Evolutionary conservation across 2,329 filamentous ascomycete genomes (phyloP).

Genomic region (Aureobasidium sp.): DNA sequence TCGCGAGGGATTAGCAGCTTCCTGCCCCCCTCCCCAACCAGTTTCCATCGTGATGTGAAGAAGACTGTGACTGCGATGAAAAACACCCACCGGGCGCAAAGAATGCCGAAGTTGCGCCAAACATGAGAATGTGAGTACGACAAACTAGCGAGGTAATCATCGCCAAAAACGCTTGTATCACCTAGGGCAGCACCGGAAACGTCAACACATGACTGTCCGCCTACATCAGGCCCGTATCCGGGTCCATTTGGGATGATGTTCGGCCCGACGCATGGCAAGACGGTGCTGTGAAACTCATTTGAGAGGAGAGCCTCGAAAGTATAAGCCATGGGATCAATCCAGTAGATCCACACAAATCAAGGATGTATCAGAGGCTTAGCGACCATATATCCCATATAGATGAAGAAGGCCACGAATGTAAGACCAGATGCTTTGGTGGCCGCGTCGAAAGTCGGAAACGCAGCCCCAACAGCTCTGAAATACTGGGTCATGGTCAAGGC

Average conservation of each 20-base stretch:
- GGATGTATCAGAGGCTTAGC: conserved; percentile 55
- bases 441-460: conserved; percentile 45
- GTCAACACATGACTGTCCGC: conserved; percentile 69
- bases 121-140: conserved; percentile 72
- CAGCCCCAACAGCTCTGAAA: conserved; percentile 42
- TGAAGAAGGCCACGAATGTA: not conserved
- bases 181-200: conserved; percentile 71
- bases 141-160: conserved; percentile 76
- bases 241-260: conserved; percentile 71
- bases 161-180: conserved; percentile 68
- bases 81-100: conserved; percentile 40
- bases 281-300: conserved; percentile 80
- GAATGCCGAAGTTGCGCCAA: conserved; percentile 88
- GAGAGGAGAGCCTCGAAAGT: conserved; percentile 72
- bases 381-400: conserved; percentile 48
- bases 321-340: conserved; percentile 22
- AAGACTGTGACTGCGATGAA: not conserved
- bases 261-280: conserved; percentile 72
- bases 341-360: conserved; percentile 44
- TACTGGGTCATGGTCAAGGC: conserved; percentile 39
- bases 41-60: not conserved
- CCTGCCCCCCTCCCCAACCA: not conserved
- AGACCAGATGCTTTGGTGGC: not conserved
- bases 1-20: not conserved
- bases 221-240: conserved; percentile 57